A percentile compares a stretch with the other conserved stretches of the same genome.
phyloP scores from a whole-genome alignment of 2,329 filamentous ascomycete species.

The Diaporthe citrichinensis region DNA sequence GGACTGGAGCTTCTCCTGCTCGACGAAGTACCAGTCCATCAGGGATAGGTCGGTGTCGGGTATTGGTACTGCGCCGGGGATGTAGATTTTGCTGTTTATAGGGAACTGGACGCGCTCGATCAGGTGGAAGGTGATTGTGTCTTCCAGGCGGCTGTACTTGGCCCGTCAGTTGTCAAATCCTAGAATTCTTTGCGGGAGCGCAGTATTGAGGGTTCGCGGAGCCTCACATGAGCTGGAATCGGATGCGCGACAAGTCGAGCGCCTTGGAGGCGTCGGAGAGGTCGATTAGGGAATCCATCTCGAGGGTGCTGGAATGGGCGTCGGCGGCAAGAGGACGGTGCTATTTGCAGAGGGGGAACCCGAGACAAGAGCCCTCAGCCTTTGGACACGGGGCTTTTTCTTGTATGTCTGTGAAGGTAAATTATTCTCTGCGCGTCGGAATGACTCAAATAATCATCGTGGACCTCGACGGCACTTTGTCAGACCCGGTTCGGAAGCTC shows the following conservation, averaged over 20 bases:
- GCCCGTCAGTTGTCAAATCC: neutral
- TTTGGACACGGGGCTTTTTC: neutral
- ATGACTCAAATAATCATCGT: conserved; percentile 7
- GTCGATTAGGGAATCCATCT: conserved; percentile 93
- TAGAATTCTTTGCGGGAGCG: neutral
- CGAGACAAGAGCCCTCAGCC: neutral
- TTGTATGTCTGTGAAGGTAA: neutral
- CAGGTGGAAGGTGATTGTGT: conserved; percentile 96
- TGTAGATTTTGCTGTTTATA: conserved; percentile 89
- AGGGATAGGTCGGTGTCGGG: conserved; percentile 82
- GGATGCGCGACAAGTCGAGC: conserved; percentile 90
- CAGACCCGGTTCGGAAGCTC: conserved; percentile 17
- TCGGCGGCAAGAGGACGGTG: neutral
- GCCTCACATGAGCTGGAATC: conserved; percentile 90
- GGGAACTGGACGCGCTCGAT: conserved; percentile 99
- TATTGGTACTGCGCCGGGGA: conserved; percentile 82
- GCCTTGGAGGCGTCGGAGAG: conserved; percentile 87
- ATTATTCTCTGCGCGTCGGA: neutral
- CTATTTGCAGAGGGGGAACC: neutral
- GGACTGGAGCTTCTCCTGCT: conserved; percentile 93
- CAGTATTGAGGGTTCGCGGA: neutral
- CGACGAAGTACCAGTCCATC: conserved; percentile 92
- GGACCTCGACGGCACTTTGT: conserved; percentile 13
- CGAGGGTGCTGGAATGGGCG: conserved; percentile 39
- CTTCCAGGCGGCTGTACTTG: conserved; percentile 84